Base-by-base conservation (phyloP, 2,329 filamentous ascomycete genomes). In the Huntiella abstrusa region DNA sequence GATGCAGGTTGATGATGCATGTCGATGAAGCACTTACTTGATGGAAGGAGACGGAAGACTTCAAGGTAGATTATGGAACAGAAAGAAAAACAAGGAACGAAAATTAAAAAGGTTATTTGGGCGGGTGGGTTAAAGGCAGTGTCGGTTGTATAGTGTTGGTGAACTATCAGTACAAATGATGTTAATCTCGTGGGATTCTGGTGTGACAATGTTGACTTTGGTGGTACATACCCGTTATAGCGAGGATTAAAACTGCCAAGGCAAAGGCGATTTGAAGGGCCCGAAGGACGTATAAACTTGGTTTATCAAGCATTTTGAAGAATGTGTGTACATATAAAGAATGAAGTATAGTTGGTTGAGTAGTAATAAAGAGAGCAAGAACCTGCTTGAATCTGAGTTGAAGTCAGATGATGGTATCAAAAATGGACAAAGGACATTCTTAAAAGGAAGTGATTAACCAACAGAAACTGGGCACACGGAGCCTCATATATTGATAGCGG, bases 101-200 rank as follows among this genome's bases (percentile, higher is more conserved):
- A 71, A 54, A 77, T 59, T 51, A 77, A 59, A 57, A 75, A 76
- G 61, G 68, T 70, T 59, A 78, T 59, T 51, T 73, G 66, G 3
- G 65, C 61, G 0, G 75, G 74, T n/a, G 73, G 66, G 13, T 64
- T 53, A 3, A 65, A 66, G 52, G 67, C 62, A 54, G 70, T 79
- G 54, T 73, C 62, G 50, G 59, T 62, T 56, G 70, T 65, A 57
- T 75, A 77, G 70, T 71, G 77, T 58, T 77, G 64, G 52, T 70
- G 63, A 47, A 78, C 75, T 78, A n/a, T 17, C n/a, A 28, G 22
- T 7, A 36, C 7, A 45, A 7, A 16, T 2, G 12, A 35, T 33
- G 41, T 43, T 34, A 34, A 8, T 22, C 12, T 49, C 11, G 41
- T 17, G 19, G n/a, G 33, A 17, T 7, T 2, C 15, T 15, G 7